These are phyloP conservation scores for Phytopythium oedochilum DNA, from an alignment of 352 stramenopile species.

Conservation along the genomic window DNA sequence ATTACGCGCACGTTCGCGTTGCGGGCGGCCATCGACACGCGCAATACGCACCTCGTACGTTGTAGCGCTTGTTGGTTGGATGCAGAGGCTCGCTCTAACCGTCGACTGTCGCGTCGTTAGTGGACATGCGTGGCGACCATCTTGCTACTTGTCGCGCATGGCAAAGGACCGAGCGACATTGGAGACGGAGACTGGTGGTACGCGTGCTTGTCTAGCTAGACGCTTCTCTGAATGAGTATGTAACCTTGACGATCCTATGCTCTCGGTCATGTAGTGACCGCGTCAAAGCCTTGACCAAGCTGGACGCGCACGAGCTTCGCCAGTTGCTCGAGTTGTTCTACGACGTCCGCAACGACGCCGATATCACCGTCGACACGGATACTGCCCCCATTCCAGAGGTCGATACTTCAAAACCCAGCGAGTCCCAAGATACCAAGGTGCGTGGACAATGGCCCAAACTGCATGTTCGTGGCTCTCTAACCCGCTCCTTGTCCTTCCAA, in stretches of 20 bases:
- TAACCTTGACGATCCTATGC: no score
- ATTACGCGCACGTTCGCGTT: slow-evolving; percentile 58
- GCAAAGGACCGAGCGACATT: slow-evolving; percentile 34
- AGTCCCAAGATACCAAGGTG: slow-evolving; percentile 1
- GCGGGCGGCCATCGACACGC: slow-evolving; percentile 57
- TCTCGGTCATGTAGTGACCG: slow-evolving; percentile 19
- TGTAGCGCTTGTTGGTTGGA: background rate
- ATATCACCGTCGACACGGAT: slow-evolving; percentile 60
- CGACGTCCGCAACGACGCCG: slow-evolving; percentile 43
- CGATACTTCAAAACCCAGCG: background rate
- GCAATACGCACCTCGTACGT: slow-evolving; percentile 54
- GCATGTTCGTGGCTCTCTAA: background rate
- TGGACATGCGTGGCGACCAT: slow-evolving; percentile 66
- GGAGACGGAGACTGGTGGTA: slow-evolving; percentile 38
- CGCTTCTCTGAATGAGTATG: background rate
- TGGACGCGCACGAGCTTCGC: slow-evolving; percentile 55
- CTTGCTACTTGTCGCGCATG: slow-evolving; percentile 59
- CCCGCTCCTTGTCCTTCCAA: background rate
- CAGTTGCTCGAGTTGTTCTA: slow-evolving; percentile 73
- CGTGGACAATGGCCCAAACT: no score
- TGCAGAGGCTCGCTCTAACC: no score
- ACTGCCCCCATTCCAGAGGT: background rate
- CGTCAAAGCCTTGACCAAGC: slow-evolving; percentile 43
- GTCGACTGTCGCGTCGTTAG: no score
- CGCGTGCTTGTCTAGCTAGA: no score